These are phyloP conservation scores for Xylariaceae sp. DNA, from an alignment of 2,329 filamentous ascomycete genomes.

Conservation along the genomic window DNA sequence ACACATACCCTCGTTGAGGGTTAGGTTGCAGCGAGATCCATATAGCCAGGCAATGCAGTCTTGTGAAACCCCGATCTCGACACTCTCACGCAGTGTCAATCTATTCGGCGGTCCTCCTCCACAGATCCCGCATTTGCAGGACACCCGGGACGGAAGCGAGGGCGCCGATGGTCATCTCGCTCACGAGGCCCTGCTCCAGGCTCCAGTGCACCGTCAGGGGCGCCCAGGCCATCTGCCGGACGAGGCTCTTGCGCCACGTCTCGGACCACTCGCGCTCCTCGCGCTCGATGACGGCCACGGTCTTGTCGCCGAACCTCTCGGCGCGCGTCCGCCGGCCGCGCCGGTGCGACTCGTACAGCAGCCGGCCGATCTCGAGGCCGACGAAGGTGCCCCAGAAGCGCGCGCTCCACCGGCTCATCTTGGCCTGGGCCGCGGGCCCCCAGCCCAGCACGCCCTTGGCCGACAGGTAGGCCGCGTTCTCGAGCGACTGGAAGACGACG, in stretches of 20 bases:
- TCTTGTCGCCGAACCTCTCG: conserved; percentile 36
- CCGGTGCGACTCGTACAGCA: conserved; percentile 43
- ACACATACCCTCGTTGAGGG: too few relatives aligned
- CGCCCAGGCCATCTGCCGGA: conserved; percentile 67
- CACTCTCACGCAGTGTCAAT: background rate
- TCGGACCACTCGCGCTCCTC: conserved; percentile 33
- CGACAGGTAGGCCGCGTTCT: conserved; percentile 75
- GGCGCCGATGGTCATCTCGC: conserved; percentile 49
- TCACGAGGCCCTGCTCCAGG: conserved; percentile 55
- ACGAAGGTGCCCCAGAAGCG: conserved; percentile 78
- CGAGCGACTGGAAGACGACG: conserved; percentile 66
- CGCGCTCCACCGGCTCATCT: conserved; percentile 64
- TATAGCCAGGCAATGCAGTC: too few relatives aligned
- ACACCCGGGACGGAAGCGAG: conserved; percentile 39
- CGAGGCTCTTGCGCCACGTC: conserved; percentile 58
- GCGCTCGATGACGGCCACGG: conserved; percentile 21
- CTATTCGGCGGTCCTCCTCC: conserved; percentile 24
- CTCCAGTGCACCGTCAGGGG: conserved; percentile 83
- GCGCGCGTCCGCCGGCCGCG: conserved; percentile 23
- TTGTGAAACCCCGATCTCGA: too few relatives aligned
- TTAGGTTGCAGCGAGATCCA: too few relatives aligned
- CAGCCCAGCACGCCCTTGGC: conserved; percentile 62
- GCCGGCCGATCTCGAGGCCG: conserved; percentile 62
- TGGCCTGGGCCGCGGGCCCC: conserved; percentile 46
- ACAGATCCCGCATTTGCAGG: conserved; percentile 25